Evolutionary conservation across 805 yeast species (phyloP), one percentile per base, ranked within the genome.

Genomic region (Wickerhamomyces hampshirensis): DNA sequence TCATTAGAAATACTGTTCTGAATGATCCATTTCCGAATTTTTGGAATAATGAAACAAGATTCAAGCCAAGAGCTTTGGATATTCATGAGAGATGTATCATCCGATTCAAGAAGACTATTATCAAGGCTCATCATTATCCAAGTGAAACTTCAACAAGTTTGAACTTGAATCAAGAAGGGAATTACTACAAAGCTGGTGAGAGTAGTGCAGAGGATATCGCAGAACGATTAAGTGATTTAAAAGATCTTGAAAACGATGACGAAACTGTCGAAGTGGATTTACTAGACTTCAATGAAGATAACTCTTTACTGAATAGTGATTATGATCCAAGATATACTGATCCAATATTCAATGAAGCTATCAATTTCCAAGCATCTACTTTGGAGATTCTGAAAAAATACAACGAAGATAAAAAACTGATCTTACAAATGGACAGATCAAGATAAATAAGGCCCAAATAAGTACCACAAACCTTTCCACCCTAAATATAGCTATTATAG

Each of bases 261-360:
- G 35, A 31, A 5, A n/a, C 24, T 4, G 28, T 18, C 1, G 21
- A n/a, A 2, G 27, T 39, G 3, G 39, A 50, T 18, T 10, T 42
- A 6, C 18, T 40, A 3, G 44, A 51, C 21, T 31, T 38, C 11
- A 21, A 39, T 23, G 24, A 31, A 10, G 18, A 31, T 6, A 52
- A 52, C 0, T 23, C 40, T 1, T 18, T 53, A 12, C 29, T 52
- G 17, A 34, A 37, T 4, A 23, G 23, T 3, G 58, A 53, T 30
- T 51, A 31, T 35, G 57, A 53, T 33, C 57, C 58, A 18, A 37
- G 56, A 18, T 45, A 26, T 30, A 38, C 28, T 3, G 58, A 52
- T 28, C 50, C 55, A 8, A 29, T 48, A 6, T 53, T 44, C 36
- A 37, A 38, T 6, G 34, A 30, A 10, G 11, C 17, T 1, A 26